Percentiles rank a stretch among this genome's conserved stretches.
phyloP scores from a whole-genome alignment of 2,329 filamentous ascomycete genomes.

The Colletotrichum acutatum region DNA sequence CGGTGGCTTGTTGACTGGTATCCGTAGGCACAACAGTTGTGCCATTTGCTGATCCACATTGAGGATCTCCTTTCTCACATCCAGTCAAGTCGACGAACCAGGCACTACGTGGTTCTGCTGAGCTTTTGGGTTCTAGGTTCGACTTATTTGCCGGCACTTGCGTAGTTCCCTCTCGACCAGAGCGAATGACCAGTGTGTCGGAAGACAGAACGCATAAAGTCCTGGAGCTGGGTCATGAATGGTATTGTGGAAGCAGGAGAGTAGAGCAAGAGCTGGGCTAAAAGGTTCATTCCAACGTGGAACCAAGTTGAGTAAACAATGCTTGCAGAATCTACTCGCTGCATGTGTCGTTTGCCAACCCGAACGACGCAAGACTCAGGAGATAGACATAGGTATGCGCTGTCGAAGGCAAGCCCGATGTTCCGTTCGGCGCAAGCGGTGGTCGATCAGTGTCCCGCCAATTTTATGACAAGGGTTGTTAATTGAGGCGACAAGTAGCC shows the following conservation, averaged over 20 bases:
- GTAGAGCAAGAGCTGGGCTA: background rate
- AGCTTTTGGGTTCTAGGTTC: background rate
- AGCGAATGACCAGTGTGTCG: too few species aligned
- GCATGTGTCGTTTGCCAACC: background rate
- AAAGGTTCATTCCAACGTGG: background rate
- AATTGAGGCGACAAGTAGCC: background rate
- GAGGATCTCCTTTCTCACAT: slow-evolving; percentile 7
- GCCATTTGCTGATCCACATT: slow-evolving; percentile 25
- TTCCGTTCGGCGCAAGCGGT: background rate
- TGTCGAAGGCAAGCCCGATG: background rate
- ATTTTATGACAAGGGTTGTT: background rate
- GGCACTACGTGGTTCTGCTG: background rate
- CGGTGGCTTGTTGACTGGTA: background rate
- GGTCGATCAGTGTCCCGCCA: background rate
- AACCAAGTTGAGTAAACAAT: background rate
- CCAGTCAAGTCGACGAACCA: background rate
- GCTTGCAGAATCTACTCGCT: background rate
- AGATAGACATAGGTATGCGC: background rate
- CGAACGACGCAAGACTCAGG: background rate
- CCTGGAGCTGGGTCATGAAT: background rate
- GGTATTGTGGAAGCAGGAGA: background rate
- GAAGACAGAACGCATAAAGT: too few species aligned
- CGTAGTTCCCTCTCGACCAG: background rate
- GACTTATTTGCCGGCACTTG: slow-evolving; percentile 17
- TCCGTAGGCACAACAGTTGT: background rate